These are phyloP conservation scores for Zygnema circumcarinatum DNA, from an alignment of 139 green algal species.

Conservation along the genomic window DNA sequence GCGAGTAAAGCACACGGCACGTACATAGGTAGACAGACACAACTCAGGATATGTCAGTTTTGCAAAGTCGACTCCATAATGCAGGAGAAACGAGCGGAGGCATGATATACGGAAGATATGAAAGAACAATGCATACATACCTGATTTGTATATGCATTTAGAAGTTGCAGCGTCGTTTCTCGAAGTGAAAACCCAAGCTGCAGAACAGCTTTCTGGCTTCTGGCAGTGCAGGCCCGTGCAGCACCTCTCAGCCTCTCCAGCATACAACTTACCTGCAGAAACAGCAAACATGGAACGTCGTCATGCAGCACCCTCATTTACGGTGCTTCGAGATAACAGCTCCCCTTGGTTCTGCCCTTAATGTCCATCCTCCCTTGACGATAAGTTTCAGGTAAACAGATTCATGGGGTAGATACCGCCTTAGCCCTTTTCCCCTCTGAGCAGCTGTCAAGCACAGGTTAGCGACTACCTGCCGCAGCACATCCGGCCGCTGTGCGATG, in stretches of 20 bases:
- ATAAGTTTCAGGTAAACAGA: too few relatives aligned
- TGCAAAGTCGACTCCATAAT: too few relatives aligned
- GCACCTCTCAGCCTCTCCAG: constrained; percentile 77
- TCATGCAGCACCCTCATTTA: too few relatives aligned
- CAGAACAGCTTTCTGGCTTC: constrained; percentile 67
- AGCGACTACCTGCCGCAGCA: constrained; percentile 38
- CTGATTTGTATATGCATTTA: constrained; percentile 61
- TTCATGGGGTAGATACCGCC: too few relatives aligned
- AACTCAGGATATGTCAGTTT: too few relatives aligned
- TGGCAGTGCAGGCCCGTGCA: constrained; percentile 62
- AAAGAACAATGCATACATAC: constrained; percentile 21
- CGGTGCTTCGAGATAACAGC: too few relatives aligned
- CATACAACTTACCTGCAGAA: constrained; percentile 54
- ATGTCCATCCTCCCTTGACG: too few relatives aligned
- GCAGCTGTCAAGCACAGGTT: not conserved
- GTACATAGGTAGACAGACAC: too few relatives aligned
- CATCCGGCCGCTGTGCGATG: constrained; percentile 58
- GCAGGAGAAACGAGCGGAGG: too few relatives aligned
- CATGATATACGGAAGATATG: too few relatives aligned
- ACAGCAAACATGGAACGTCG: not conserved
- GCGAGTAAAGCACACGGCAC: too few relatives aligned
- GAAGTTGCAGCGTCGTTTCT: constrained; percentile 60
- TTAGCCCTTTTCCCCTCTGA: not conserved
- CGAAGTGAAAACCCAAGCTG: constrained; percentile 27
- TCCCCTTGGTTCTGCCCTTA: too few relatives aligned